These are phyloP conservation scores for Pseudomassariella vexata DNA, from an alignment of 2,329 filamentous ascomycete genomes.

Conservation along the genomic window DNA sequence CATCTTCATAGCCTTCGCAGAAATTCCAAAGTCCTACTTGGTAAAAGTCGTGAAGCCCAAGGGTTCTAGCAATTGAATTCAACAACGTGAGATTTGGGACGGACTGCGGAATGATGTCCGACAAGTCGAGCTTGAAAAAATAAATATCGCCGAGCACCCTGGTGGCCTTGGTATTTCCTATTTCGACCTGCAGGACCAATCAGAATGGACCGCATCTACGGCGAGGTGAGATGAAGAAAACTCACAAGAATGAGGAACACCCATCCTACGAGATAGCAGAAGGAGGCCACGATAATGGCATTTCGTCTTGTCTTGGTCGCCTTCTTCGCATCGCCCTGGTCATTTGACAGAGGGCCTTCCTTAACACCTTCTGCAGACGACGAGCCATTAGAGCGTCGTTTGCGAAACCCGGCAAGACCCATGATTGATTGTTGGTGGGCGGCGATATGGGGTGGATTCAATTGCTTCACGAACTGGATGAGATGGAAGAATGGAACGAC, in stretches of 20 bases:
- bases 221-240: too few species aligned
- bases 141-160: constrained; percentile 64
- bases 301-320: constrained; percentile 48
- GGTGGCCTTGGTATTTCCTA: constrained; percentile 65
- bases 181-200: constrained; percentile 41
- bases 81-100: constrained; percentile 65
- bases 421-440: constrained; percentile 8
- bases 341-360: constrained; percentile 11
- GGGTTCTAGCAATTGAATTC: constrained; percentile 78
- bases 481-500: background rate
- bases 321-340: constrained; percentile 31
- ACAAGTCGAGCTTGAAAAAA: constrained; percentile 79
- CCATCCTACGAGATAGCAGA: constrained; percentile 68
- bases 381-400: constrained; percentile 12
- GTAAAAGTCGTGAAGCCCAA: constrained; percentile 92
- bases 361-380: constrained; percentile 12
- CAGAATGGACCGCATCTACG: too few species aligned
- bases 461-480: background rate
- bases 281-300: constrained; percentile 59
- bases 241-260: constrained; percentile 73
- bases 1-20: constrained; percentile 75
- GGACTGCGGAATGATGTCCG: constrained; percentile 70
- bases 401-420: constrained; percentile 18
- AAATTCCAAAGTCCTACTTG: constrained; percentile 88
- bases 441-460: background rate